Percentiles rank a stretch among this genome's conserved stretches.
Conservation (phyloP, 2,329 filamentous ascomycete genomes). For the Pseudonectria foliicola region DNA sequence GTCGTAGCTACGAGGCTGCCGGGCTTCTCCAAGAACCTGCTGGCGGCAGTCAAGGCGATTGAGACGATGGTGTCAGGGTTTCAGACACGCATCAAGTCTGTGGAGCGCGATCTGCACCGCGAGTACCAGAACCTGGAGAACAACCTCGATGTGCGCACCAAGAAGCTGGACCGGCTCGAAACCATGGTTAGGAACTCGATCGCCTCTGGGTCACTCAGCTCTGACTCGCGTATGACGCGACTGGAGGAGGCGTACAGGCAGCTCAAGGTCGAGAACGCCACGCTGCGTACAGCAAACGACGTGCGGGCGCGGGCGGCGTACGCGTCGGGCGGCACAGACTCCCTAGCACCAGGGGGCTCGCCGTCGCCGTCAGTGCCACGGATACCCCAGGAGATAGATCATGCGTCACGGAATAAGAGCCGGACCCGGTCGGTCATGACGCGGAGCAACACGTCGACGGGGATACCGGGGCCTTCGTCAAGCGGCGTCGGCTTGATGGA, state of each 20-base stretch:
- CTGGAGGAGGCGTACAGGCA: slow-evolving; percentile 56
- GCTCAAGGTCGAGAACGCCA: slow-evolving; percentile 60
- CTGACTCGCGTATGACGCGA: slow-evolving; percentile 40
- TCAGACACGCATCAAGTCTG: slow-evolving; percentile 67
- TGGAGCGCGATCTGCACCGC: slow-evolving; percentile 86
- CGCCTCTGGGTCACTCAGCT: slow-evolving; percentile 39
- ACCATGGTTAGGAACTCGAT: slow-evolving; percentile 63
- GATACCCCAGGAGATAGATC: slow-evolving; percentile 39
- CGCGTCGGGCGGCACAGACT: slow-evolving; percentile 30
- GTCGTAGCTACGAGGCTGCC: slow-evolving; percentile 78
- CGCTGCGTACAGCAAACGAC: slow-evolving; percentile 58
- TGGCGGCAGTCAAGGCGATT: slow-evolving; percentile 79
- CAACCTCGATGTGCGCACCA: slow-evolving; percentile 69
- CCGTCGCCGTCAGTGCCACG: slow-evolving; percentile 49
- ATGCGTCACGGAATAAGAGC: slow-evolving; percentile 24
- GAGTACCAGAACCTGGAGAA: slow-evolving; percentile 85
- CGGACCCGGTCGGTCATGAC: slow-evolving; percentile 25
- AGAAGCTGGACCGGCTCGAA: slow-evolving; percentile 84
- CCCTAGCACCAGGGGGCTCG: slow-evolving; percentile 35
- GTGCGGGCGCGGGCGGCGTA: slow-evolving; percentile 45
- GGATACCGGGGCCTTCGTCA: slow-evolving; percentile 17
- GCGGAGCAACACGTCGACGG: slow-evolving; percentile 23
- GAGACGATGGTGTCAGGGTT: slow-evolving; percentile 74
- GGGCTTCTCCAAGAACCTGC: slow-evolving; percentile 82
- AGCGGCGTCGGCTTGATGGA: slow-evolving; percentile 22